phyloP scores from a whole-genome alignment of 257 asterid genomes.

The Prunella vulgaris region DNA sequence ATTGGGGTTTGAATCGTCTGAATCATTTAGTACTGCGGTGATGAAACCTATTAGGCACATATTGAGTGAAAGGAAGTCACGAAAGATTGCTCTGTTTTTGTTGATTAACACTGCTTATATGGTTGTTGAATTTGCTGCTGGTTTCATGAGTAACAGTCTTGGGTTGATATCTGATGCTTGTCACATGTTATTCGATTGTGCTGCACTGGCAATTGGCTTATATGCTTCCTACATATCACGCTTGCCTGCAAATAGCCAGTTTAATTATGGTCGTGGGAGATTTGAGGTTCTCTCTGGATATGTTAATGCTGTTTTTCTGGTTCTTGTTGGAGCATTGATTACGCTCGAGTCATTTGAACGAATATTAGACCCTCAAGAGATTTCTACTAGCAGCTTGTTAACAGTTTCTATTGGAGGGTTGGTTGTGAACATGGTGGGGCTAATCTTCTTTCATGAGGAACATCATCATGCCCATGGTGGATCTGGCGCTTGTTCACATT shows the following conservation, averaged over 20 bases:
- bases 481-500: constrained; percentile 65
- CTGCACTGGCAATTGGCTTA: constrained; percentile 91
- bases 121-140: constrained; percentile 90
- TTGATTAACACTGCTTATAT: constrained; percentile 87
- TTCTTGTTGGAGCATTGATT: constrained; percentile 82
- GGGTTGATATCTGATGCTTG: constrained; percentile 99
- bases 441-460: constrained; percentile 94
- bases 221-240: constrained; percentile 94
- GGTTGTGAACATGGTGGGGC: constrained; percentile 79
- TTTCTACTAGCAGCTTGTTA: constrained; percentile 74
- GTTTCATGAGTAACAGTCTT: constrained; percentile 97
- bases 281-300: constrained; percentile 95
- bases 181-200: constrained; percentile 98
- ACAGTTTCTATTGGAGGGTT: constrained; percentile 91
- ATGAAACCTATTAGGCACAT: constrained; percentile 86
- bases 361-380: constrained; percentile 93
- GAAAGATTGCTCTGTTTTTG: constrained; percentile 86
- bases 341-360: constrained; percentile 89
- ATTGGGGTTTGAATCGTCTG: constrained; percentile 64
- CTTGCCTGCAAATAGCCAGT: constrained; percentile 80
- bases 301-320: constrained; percentile 83
- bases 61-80: constrained; percentile 80
- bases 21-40: constrained; percentile 38
- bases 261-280: constrained; percentile 93
- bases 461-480: constrained; percentile 99